Percentiles rank a stretch among this genome's conserved stretches.
These are phyloP conservation scores for Panellus pusillus DNA, from an alignment of 768 basidiomycete genomes.

Conservation along the genomic window DNA sequence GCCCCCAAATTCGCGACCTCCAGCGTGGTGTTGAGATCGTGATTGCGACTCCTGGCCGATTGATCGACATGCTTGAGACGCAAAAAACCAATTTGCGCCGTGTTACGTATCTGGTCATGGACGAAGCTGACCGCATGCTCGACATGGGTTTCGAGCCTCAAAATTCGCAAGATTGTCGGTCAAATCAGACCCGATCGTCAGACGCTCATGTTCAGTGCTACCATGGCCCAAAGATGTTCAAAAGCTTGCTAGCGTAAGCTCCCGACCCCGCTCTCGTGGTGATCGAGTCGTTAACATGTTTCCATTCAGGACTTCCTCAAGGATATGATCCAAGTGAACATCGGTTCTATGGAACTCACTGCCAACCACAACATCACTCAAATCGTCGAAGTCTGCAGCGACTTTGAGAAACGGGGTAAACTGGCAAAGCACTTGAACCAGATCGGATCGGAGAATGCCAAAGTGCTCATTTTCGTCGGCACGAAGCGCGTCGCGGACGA, in stretches of 20 bases:
- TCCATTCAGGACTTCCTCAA: constrained; percentile 80
- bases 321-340: constrained; percentile 98
- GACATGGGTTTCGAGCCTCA: constrained; percentile 99
- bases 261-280: neutral
- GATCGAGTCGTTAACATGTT: constrained; percentile 1
- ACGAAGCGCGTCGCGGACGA: constrained; percentile 99
- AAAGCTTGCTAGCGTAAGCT: constrained; percentile 81
- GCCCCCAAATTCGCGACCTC: constrained; percentile 96
- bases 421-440: constrained; percentile 96
- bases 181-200: constrained; percentile 99
- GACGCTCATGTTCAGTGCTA: constrained; percentile 98
- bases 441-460: constrained; percentile 95
- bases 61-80: constrained; percentile 98
- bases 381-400: constrained; percentile 93
- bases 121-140: constrained; percentile 99
- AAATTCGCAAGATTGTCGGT: constrained; percentile 94
- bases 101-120: constrained; percentile 97
- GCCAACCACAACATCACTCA: constrained; percentile 98
- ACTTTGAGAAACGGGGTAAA: constrained; percentile 96
- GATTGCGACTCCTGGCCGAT: constrained; percentile 99
- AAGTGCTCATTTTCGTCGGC: constrained; percentile 97
- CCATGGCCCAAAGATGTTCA: constrained; percentile 99
- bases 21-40: constrained; percentile 97
- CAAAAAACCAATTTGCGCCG: constrained; percentile 96
- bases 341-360: constrained; percentile 97